Evolutionary conservation across 2,329 filamentous ascomycete species (phyloP), one percentile per base, ranked within the genome.

Genomic region (Ploettnerulaceae sp.): DNA sequence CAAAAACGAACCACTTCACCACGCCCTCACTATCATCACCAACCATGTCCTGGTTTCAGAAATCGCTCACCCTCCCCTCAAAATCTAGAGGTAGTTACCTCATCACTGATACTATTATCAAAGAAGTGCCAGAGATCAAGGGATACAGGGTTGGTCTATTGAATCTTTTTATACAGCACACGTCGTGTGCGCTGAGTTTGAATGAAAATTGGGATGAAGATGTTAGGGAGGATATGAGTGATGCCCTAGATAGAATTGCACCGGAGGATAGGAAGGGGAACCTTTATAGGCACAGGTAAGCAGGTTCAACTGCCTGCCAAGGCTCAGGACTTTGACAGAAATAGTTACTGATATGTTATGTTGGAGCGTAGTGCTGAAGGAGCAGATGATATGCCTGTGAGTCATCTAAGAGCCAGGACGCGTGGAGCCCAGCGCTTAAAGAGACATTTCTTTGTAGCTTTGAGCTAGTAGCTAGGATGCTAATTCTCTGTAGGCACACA

Each of bases 91-190:
- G 93, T 65, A 88, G 82, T 43, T 96, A 96, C 71, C 85, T 97
- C 49, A 77, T 97, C 60, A 96, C 91, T 40, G 81, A 90, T 65
- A 73, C 83, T 42, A 77, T 97, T 46, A 58, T 80, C 20, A 71
- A 74, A 39, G 72, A 81, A 49, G 70, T 97, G 1, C 90, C 91
- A 3, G 89, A 96, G 68, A 77, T 97, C 55, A 74, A 75, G 49
- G 66, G 79, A 56, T 95, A 95, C 77, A 91, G 91, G 66, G 79
- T 93, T 58, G 89, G 89, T 34, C 69, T 95, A 51, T 71, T 97
- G 53, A 82, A 95, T 66, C 75, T 98, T 36, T 98, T 97, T 67
- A 76, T 97, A 45, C 91, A 98, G 70, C 93, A 98, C 70, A 98
- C 93, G 4, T 89, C 82, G 61, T 95, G 89, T 68, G 93, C 86